A percentile compares a stretch with the other conserved stretches of the same genome.
Evolutionary conservation across 495 filamentous ascomycete genomes (phyloP).

Genomic region (Astrothelium macrocarpum): DNA sequence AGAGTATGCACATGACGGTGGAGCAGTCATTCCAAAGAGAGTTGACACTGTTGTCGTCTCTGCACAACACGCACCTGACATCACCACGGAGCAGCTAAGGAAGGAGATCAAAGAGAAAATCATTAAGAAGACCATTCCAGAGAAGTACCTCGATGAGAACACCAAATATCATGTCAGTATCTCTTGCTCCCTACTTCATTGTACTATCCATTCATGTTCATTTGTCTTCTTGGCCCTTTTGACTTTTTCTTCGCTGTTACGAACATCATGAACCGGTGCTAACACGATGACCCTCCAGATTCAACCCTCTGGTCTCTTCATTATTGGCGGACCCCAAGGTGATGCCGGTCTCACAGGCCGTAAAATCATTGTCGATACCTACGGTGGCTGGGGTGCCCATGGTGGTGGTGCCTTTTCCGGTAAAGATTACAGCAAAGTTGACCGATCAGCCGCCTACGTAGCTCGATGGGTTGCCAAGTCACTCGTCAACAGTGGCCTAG

Average conservation of each 20-base stretch:
- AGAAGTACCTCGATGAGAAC: conserved; percentile 79
- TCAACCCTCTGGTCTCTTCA: conserved; percentile 96
- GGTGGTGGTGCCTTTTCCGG: conserved; percentile 99
- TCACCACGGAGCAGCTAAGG: conserved; percentile 86
- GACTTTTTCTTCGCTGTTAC: too few relatives aligned
- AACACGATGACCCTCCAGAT: conserved; percentile 46
- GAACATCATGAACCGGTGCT: not conserved
- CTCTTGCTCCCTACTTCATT: too few relatives aligned
- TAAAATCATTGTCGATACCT: conserved; percentile 99
- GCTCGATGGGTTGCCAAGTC: conserved; percentile 99
- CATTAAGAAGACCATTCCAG: conserved; percentile 85
- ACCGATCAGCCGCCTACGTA: conserved; percentile 94
- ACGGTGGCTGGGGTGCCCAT: conserved; percentile 99
- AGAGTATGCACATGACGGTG: conserved; percentile 93
- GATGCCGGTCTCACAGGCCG: conserved; percentile 97
- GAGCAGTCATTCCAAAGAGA: conserved; percentile 81
- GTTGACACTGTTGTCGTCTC: conserved; percentile 97
- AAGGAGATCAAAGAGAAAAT: conserved; percentile 97
- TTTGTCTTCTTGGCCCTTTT: too few relatives aligned
- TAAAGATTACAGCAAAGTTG: conserved; percentile 99
- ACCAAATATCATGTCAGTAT: conserved; percentile 81
- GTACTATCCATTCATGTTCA: too few relatives aligned
- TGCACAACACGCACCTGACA: conserved; percentile 82
- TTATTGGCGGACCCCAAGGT: conserved; percentile 98
- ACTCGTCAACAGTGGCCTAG: conserved; percentile 76